Percentiles rank a stretch among this genome's conserved stretches.
phyloP scores from a whole-genome alignment of 345 rosid genomes.

The Salix exigua region DNA sequence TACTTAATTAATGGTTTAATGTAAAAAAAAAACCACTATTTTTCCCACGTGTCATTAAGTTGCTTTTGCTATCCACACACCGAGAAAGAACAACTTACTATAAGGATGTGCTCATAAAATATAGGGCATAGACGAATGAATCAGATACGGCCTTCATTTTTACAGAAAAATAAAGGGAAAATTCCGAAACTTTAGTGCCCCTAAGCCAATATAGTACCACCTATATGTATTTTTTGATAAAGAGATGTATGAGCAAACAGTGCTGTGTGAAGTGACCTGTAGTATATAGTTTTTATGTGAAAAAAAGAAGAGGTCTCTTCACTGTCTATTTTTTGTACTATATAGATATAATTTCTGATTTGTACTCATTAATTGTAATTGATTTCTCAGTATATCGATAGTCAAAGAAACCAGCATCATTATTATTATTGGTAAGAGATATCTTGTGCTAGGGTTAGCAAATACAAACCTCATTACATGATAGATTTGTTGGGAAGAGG shows the following conservation, averaged over 20 bases:
- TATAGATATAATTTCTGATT: background rate
- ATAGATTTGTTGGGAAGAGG: background rate
- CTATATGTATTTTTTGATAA: background rate
- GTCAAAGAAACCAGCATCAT: background rate
- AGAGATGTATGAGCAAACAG: background rate
- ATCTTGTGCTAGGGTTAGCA: too few relatives aligned
- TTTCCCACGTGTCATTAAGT: background rate
- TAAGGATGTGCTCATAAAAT: constrained; percentile 9
- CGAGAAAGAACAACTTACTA: background rate
- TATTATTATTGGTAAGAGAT: background rate
- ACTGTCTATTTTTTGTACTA: background rate
- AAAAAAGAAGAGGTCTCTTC: background rate
- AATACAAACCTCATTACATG: background rate
- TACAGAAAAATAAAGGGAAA: background rate
- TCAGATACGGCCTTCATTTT: background rate
- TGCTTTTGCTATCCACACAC: background rate
- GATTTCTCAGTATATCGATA: background rate
- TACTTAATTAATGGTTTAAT: background rate
- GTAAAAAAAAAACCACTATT: background rate
- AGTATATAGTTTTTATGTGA: background rate
- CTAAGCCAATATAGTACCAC: too few relatives aligned
- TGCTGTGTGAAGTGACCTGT: background rate
- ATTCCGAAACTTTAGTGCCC: too few relatives aligned
- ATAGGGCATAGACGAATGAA: background rate
- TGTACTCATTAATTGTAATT: background rate